A percentile compares a stretch with the other conserved stretches of the same genome.
Conservation (phyloP, 352 stramenopile genomes). For the Thraustochytrium striatum region DNA sequence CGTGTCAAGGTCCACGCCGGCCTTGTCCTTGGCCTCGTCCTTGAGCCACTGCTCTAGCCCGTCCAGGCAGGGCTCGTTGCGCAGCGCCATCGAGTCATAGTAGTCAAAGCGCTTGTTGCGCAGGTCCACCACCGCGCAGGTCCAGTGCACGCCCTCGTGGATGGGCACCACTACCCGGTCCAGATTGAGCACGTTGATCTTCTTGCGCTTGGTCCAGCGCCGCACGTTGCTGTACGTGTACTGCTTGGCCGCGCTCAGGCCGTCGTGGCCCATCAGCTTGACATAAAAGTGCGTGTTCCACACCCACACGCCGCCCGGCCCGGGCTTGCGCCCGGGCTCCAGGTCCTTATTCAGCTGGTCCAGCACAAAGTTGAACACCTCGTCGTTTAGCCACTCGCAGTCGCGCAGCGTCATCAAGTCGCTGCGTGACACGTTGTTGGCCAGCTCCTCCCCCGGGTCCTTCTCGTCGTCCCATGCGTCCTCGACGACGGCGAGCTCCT, state of each 20-base stretch:
- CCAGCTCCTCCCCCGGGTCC: neutral
- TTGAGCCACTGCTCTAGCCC: neutral
- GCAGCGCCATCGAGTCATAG: slow-evolving; percentile 13
- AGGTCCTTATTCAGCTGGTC: neutral
- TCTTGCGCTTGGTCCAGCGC: slow-evolving; percentile 9
- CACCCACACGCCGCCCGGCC: neutral
- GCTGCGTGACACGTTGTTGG: neutral
- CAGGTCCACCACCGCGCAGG: slow-evolving; percentile 6
- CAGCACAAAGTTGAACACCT: slow-evolving; percentile 41
- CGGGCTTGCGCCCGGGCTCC: neutral
- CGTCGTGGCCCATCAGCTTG: neutral
- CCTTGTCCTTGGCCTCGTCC: neutral
- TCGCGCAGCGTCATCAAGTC: slow-evolving; percentile 10
- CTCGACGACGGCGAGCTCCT: neutral
- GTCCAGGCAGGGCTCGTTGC: neutral
- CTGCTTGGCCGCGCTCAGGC: neutral
- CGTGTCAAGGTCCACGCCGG: neutral
- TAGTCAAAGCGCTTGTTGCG: neutral
- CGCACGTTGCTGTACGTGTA: slow-evolving; percentile 21
- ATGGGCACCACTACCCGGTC: slow-evolving; percentile 15
- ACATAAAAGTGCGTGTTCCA: slow-evolving; percentile 33
- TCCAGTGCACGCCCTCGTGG: slow-evolving; percentile 21
- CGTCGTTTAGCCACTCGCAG: slow-evolving; percentile 37
- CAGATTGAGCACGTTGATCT: neutral
- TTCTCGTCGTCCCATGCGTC: neutral